These are phyloP conservation scores for Alisma plantagoaquatica DNA, from an alignment of 106 monocot genomes.

Conservation along the genomic window DNA sequence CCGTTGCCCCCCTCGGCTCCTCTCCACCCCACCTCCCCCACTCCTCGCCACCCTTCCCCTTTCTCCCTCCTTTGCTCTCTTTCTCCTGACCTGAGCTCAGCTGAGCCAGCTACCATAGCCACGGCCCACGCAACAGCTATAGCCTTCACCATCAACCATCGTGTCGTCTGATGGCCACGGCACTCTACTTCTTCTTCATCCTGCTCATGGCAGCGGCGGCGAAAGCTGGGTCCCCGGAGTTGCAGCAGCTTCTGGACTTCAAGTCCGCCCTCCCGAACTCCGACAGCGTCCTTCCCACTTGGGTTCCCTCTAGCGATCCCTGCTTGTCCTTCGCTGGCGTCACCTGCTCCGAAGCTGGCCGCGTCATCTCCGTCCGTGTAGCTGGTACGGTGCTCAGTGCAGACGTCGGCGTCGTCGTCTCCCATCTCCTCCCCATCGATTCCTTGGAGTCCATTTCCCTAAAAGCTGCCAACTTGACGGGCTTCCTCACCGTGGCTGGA, in stretches of 20 bases:
- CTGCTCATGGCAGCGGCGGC: neutral
- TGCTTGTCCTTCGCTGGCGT: conserved; percentile 54
- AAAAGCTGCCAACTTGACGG: conserved; percentile 34
- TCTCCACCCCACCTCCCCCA: neutral
- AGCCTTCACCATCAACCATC: too few relatives aligned
- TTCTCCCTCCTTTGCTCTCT: neutral
- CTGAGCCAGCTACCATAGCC: too few relatives aligned
- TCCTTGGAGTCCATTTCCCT: conserved; percentile 34
- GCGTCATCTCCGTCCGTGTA: conserved; percentile 30
- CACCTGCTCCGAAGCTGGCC: conserved; percentile 20
- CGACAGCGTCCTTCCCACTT: conserved; percentile 25
- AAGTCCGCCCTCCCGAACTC: conserved; percentile 47
- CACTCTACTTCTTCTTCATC: conserved; percentile 1
- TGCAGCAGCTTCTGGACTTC: conserved; percentile 45
- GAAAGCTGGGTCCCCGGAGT: conserved; percentile 3
- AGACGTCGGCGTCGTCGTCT: conserved; percentile 25
- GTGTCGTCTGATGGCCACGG: neutral
- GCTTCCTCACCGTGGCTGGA: conserved; percentile 12
- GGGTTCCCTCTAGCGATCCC: conserved; percentile 16
- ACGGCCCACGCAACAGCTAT: too few relatives aligned
- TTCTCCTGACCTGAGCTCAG: neutral
- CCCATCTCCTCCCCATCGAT: conserved; percentile 27
- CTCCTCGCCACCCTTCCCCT: neutral
- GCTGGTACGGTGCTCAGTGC: conserved; percentile 22
- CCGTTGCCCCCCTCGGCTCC: neutral